Conservation (phyloP, 352 stramenopile species). For the Pythium phragmitis region DNA sequence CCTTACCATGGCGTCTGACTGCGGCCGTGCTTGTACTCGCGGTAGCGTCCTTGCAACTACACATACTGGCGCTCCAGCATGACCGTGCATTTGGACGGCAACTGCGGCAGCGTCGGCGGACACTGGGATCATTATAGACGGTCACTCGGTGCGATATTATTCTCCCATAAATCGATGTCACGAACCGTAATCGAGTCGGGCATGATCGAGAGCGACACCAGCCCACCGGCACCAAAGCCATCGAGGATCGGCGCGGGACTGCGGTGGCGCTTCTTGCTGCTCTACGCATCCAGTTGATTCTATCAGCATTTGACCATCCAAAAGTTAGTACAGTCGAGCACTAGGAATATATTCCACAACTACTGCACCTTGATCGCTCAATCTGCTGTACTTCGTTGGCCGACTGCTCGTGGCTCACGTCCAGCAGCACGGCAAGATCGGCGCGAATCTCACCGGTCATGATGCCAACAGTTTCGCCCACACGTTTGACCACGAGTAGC, state of each 20-base stretch:
- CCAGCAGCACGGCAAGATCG: constrained; percentile 64
- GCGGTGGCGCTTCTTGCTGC: constrained; percentile 61
- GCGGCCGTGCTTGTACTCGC: constrained; percentile 89
- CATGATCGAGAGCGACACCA: constrained; percentile 44
- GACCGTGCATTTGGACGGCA: constrained; percentile 34
- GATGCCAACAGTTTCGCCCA: constrained; percentile 47
- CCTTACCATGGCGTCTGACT: constrained; percentile 87
- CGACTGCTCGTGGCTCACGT: constrained; percentile 68
- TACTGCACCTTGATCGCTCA: constrained; percentile 65
- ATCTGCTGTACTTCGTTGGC: constrained; percentile 77
- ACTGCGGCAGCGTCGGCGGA: constrained; percentile 43
- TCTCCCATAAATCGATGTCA: background rate
- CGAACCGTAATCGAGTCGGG: constrained; percentile 44
- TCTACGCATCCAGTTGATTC: constrained; percentile 53
- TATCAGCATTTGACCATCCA: constrained; percentile 24
- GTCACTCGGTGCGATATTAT: background rate
- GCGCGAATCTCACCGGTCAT: constrained; percentile 56
- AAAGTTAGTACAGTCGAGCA: too few species aligned
- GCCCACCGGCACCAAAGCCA: constrained; percentile 71
- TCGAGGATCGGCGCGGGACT: constrained; percentile 63
- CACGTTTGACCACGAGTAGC: constrained; percentile 46
- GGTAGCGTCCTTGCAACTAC: constrained; percentile 89
- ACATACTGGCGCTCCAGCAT: constrained; percentile 78
- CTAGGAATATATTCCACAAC: too few species aligned
- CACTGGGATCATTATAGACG: constrained; percentile 25